Base-by-base conservation (phyloP, 331 rosid genomes). In the Pyracantha coccinea region DNA sequence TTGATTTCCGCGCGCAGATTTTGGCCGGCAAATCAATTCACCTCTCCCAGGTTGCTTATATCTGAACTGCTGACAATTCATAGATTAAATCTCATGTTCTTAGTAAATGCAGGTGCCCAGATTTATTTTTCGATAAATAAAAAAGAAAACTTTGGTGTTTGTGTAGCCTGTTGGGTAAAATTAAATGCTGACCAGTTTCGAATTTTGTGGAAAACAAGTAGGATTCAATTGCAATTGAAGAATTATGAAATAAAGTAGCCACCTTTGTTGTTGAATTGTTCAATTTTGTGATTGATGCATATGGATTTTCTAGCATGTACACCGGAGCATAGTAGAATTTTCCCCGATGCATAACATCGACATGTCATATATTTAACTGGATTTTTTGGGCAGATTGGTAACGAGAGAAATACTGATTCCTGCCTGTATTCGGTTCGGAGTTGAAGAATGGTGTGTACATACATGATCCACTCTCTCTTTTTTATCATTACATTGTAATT, bases 381-480 rank as follows among this genome's bases (percentile, higher is more conserved):
- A 16, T n/a, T 8, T 57, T 9, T 17, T 45, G 4, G 53, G 75
- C 53, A 54, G 21, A 3, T 20, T 20, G 2, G 3, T 66, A 13
- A 35, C 21, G 53, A 55, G 67, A 14, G 67, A 60, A 2, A 33
- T 72, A 8, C 35, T 33, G 54, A 16, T 25, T 57, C 35, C 66
- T 21, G 67, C 55, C n/a, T 7, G 0, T 33, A 4, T 33, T 23
- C 24, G 5, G 66, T 33, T 57, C 67, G 8, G 66, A 13, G 38
- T 33, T 72, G 76, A 23, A 58, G 52, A 72, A 72, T 72, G 76
- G 76, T 72, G 54, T 35, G 75, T 72, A 23, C 47, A 35, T 21
- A 23, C 47, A 58, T 21, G 76, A 33, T 72, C 53, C 55, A 21
- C 35, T 57, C 2, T 35, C 11, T 23, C 67, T 58, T 72, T 65